Evolutionary conservation across 228 moss, liverwort and hornwort genomes (phyloP).

Genomic region (Sphagnum fallax): DNA sequence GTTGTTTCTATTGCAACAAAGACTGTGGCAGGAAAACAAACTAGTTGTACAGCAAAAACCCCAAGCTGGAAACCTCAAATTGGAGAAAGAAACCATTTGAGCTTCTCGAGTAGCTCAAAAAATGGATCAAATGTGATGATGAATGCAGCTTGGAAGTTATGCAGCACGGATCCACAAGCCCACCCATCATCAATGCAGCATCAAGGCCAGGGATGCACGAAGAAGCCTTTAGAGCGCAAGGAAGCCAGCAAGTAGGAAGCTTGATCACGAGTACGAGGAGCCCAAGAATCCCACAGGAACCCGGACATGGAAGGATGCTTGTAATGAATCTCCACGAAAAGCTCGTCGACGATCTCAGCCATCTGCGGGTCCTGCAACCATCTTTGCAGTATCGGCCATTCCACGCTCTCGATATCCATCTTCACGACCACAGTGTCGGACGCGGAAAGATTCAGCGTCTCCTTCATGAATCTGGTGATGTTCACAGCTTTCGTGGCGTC

Average conservation of each 20-base stretch:
- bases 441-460: slow-evolving; percentile 42
- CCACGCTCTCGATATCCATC: slow-evolving; percentile 62
- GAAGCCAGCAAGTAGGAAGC: slow-evolving; percentile 54
- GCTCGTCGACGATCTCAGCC: slow-evolving; percentile 70
- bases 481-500: slow-evolving; percentile 20
- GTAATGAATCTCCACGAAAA: slow-evolving; percentile 90
- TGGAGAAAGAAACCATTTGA: too few species aligned
- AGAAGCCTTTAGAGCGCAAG: slow-evolving; percentile 69
- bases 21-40: too few species aligned
- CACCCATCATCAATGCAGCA: not conserved
- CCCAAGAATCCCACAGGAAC: slow-evolving; percentile 53
- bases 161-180: too few species aligned
- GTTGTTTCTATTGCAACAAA: too few species aligned
- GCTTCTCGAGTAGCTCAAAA: too few species aligned
- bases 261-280: slow-evolving; percentile 35
- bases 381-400: slow-evolving; percentile 72
- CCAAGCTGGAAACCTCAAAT: too few species aligned
- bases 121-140: too few species aligned
- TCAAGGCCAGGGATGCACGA: slow-evolving; percentile 79
- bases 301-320: slow-evolving; percentile 47
- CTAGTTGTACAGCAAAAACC: too few species aligned
- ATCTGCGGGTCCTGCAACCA: slow-evolving; percentile 67
- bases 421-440: slow-evolving; percentile 64
- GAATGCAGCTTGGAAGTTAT: too few species aligned
- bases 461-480: slow-evolving; percentile 67